Conservation (phyloP, 495 filamentous ascomycete species). For the Acidiella bohemica region DNA sequence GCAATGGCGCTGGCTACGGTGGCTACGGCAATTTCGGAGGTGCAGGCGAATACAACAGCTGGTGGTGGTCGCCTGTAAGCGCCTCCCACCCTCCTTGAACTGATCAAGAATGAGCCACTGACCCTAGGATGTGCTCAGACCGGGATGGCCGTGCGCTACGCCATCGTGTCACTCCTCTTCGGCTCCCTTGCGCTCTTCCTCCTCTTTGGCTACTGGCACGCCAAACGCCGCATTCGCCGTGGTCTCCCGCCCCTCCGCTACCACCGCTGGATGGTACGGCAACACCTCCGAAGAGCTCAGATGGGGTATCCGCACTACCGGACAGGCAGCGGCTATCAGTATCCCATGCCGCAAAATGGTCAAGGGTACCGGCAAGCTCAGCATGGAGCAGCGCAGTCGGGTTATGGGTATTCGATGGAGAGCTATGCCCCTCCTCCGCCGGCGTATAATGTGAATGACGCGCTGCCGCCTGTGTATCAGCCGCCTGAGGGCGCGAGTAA, state of each 20-base stretch:
- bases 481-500: constrained; percentile 17
- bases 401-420: constrained; percentile 9
- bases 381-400: too few relatives aligned
- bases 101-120: background rate
- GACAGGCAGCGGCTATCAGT: background rate
- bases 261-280: constrained; percentile 45
- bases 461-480: constrained; percentile 16
- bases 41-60: constrained; percentile 2
- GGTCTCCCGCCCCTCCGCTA: constrained; percentile 50
- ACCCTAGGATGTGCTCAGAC: constrained; percentile 27
- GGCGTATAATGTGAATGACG: constrained; percentile 13
- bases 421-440: constrained; percentile 15
- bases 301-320: too few relatives aligned
- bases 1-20: constrained; percentile 1
- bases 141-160: constrained; percentile 54
- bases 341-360: background rate
- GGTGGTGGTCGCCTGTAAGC: constrained; percentile 18
- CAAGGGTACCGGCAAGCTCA: too few relatives aligned
- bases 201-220: constrained; percentile 49
- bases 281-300: background rate
- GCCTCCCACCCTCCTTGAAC: background rate
- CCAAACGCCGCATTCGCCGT: constrained; percentile 46
- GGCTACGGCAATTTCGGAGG: background rate
- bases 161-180: constrained; percentile 40
- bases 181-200: constrained; percentile 37